Evolutionary conservation across 2,329 filamentous ascomycete genomes (phyloP).

Genomic region (Talaromyces albobiverticillius): DNA sequence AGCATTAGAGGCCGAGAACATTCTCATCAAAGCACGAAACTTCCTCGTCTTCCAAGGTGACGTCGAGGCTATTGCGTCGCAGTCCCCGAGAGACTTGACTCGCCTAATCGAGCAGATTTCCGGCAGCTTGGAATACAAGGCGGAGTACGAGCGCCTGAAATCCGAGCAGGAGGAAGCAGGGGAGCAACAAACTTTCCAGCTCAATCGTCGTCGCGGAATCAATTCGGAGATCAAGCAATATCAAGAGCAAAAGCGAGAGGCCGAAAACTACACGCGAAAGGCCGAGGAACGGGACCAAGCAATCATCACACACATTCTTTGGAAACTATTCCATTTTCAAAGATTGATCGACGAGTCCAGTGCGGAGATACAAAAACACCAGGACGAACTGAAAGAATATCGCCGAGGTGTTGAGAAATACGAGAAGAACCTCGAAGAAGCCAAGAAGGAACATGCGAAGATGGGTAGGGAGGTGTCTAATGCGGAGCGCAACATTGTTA

Average conservation of each 20-base stretch:
- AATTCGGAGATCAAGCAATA: constrained; percentile 98
- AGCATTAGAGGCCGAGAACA: constrained; percentile 87
- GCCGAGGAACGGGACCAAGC: constrained; percentile 86
- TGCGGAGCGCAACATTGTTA: constrained; percentile 79
- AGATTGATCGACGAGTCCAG: constrained; percentile 89
- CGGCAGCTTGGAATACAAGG: constrained; percentile 89
- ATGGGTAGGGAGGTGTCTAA: constrained; percentile 73
- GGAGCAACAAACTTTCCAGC: constrained; percentile 83
- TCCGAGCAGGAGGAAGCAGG: constrained; percentile 78
- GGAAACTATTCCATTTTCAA: constrained; percentile 96
- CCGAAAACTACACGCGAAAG: constrained; percentile 89
- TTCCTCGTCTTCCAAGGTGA: constrained; percentile 98
- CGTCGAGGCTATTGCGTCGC: constrained; percentile 92
- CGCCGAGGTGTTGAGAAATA: constrained; percentile 83
- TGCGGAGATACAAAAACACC: constrained; percentile 84
- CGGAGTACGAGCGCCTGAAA: constrained; percentile 90
- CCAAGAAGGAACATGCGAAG: constrained; percentile 77
- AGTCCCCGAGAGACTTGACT: constrained; percentile 90
- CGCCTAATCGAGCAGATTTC: constrained; percentile 96
- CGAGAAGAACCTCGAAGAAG: constrained; percentile 73
- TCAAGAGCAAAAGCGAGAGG: constrained; percentile 92
- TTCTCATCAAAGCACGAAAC: constrained; percentile 95
- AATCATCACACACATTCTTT: constrained; percentile 88
- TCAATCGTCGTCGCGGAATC: constrained; percentile 86
- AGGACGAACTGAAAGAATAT: constrained; percentile 91